Conservation (phyloP, 768 basidiomycete species). For the Trametes cubensis region DNA sequence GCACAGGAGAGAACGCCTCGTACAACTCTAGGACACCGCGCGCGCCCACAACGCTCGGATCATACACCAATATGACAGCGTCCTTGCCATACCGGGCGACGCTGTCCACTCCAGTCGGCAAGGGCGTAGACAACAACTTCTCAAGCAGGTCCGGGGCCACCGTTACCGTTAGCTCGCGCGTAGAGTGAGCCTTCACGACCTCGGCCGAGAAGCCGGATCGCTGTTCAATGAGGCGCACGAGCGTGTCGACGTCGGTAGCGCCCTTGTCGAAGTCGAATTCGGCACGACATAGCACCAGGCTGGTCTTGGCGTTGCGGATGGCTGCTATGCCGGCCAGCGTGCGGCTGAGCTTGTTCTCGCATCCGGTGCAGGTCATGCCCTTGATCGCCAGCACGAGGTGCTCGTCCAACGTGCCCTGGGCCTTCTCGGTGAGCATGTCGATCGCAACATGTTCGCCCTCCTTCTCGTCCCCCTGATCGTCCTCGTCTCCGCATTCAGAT, state of each 20-base stretch:
- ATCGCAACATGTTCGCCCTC: slow-evolving; percentile 15
- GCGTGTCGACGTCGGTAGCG: slow-evolving; percentile 23
- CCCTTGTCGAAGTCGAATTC: slow-evolving; percentile 34
- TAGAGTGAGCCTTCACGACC: slow-evolving; percentile 24
- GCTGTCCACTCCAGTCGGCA: slow-evolving; percentile 26
- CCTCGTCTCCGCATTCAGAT: background rate
- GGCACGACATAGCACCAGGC: slow-evolving; percentile 33
- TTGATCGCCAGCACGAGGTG: slow-evolving; percentile 32
- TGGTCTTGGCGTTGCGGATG: slow-evolving; percentile 34
- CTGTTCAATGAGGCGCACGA: slow-evolving; percentile 30
- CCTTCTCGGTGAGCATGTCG: slow-evolving; percentile 17
- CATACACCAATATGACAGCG: slow-evolving; percentile 26
- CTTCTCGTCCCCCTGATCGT: background rate
- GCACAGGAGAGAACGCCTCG: slow-evolving; percentile 31
- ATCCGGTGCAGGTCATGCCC: slow-evolving; percentile 37
- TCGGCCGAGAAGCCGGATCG: slow-evolving; percentile 34
- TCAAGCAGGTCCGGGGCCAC: slow-evolving; percentile 14
- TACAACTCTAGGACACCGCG: slow-evolving; percentile 38
- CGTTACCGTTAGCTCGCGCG: slow-evolving; percentile 22
- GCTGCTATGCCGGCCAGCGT: slow-evolving; percentile 25
- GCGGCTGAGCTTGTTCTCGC: slow-evolving; percentile 36
- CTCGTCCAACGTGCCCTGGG: background rate
- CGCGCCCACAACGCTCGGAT: slow-evolving; percentile 33
- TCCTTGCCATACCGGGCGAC: slow-evolving; percentile 20
- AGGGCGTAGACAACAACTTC: slow-evolving; percentile 15